Conservation (phyloP, 805 yeast genomes). For the Saccharomycopsis lassenensis region DNA sequence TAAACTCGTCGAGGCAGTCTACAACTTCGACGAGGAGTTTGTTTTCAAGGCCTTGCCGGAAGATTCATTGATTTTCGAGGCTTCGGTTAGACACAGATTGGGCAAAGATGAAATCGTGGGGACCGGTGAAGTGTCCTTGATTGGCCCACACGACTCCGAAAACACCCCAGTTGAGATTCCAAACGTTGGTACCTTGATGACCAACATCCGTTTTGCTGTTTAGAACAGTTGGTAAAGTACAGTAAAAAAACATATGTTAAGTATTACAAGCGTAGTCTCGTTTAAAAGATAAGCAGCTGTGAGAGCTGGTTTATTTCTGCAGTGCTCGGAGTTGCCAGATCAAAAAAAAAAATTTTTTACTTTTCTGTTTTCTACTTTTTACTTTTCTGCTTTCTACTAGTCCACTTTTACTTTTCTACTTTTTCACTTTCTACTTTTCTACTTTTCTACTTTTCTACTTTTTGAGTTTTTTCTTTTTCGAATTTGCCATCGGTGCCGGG, state of each 20-base stretch:
- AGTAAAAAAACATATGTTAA: neutral
- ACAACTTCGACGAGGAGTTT: constrained; percentile 51
- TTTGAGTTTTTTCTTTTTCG: too few species aligned
- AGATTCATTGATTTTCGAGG: constrained; percentile 46
- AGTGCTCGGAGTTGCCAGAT: too few species aligned
- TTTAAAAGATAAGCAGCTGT: too few species aligned
- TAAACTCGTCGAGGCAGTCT: constrained; percentile 34
- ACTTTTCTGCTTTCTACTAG: too few species aligned
- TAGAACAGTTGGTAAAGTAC: neutral
- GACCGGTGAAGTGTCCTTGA: constrained; percentile 39
- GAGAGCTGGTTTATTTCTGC: too few species aligned
- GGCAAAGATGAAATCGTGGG: constrained; percentile 64
- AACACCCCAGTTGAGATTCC: constrained; percentile 24
- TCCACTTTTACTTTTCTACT: too few species aligned
- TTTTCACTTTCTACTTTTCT: too few species aligned
- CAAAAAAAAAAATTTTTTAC: too few species aligned
- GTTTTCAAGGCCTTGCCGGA: constrained; percentile 58
- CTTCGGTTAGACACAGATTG: constrained; percentile 58
- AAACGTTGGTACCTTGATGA: constrained; percentile 4
- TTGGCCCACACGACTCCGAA: constrained; percentile 38
- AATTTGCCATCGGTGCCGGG: too few species aligned
- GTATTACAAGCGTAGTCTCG: too few species aligned
- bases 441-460: too few species aligned
- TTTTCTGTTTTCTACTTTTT: too few species aligned
- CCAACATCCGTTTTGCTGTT: constrained; percentile 13